These are phyloP conservation scores for Fraxinus sp. DNA, from an alignment of 305 asterid species.

Conservation along the genomic window DNA sequence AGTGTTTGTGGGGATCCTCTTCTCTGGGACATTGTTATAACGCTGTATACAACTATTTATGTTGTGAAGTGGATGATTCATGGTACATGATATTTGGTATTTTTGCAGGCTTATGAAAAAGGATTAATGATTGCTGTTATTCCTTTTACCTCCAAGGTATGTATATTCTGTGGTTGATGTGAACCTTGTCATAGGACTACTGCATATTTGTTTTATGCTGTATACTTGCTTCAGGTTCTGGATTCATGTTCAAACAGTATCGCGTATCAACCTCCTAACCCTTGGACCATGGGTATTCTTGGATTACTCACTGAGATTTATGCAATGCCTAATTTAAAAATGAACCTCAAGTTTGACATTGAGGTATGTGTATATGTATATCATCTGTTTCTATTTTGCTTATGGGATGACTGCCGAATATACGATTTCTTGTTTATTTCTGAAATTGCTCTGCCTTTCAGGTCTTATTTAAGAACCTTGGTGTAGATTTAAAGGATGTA, in stretches of 20 bases:
- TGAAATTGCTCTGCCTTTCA: constrained; percentile 34
- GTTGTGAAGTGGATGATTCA: constrained; percentile 10
- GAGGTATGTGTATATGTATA: constrained; percentile 51
- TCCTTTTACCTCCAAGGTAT: constrained; percentile 98
- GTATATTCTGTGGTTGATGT: constrained; percentile 22
- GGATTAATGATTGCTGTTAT: constrained; percentile 99
- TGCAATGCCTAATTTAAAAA: constrained; percentile 95
- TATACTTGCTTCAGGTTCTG: constrained; percentile 56
- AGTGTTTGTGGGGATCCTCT: constrained; percentile 1
- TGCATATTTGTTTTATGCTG: constrained; percentile 14
- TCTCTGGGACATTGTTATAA: neutral
- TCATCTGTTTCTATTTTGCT: neutral
- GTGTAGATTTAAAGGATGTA: constrained; percentile 89
- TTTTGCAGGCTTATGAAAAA: constrained; percentile 86
- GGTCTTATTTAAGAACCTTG: constrained; percentile 92
- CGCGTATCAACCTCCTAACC: constrained; percentile 98
- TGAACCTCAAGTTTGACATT: constrained; percentile 97
- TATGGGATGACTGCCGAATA: neutral
- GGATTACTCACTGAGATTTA: constrained; percentile 93
- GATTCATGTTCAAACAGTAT: constrained; percentile 94
- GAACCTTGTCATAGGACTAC: neutral
- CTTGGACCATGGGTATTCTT: constrained; percentile 99
- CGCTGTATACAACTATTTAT: neutral
- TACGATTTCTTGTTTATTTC: constrained; percentile 7
- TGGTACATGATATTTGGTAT: constrained; percentile 2